Percentiles rank a stretch among this genome's conserved stretches.
phyloP scores from a whole-genome alignment of 345 rosid genomes.

The Camelina neglecta region DNA sequence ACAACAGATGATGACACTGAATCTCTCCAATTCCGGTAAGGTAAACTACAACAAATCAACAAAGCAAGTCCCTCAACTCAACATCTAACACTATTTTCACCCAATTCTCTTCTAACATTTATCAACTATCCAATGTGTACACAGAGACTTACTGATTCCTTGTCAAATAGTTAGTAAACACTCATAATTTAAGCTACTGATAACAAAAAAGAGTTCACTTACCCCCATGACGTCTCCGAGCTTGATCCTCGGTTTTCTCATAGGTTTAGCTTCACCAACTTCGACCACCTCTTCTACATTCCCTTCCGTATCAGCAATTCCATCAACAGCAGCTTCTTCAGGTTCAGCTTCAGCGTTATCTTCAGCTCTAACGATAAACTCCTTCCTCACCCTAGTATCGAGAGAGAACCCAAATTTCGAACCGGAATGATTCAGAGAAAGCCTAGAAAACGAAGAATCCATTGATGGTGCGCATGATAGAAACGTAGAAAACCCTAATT shows the following conservation, averaged over 20 bases:
- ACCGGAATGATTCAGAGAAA: constrained; percentile 43
- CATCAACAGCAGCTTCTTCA: constrained; percentile 41
- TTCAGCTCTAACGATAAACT: constrained; percentile 68
- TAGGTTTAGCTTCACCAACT: constrained; percentile 50
- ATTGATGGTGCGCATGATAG: constrained; percentile 43
- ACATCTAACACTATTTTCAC: not conserved
- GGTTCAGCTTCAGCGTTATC: constrained; percentile 44
- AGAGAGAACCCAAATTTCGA: constrained; percentile 42
- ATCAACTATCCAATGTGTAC: not conserved
- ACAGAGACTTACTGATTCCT: not conserved
- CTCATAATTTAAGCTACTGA: not conserved
- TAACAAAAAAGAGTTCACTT: not conserved
- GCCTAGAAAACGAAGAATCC: constrained; percentile 41
- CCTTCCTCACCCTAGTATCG: constrained; percentile 44
- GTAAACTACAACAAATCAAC: not conserved
- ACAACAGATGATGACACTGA: not conserved
- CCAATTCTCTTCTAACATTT: not conserved
- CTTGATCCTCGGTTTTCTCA: constrained; percentile 29
- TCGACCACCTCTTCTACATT: constrained; percentile 15
- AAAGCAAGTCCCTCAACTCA: not conserved
- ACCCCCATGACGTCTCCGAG: constrained; percentile 46
- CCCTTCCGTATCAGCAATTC: constrained; percentile 11
- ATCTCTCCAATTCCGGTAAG: not conserved
- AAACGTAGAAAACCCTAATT: constrained; percentile 54
- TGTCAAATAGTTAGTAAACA: not conserved